These are phyloP conservation scores for Hypoxylon perforatum DNA, from an alignment of 495 filamentous ascomycete species.

Conservation along the genomic window DNA sequence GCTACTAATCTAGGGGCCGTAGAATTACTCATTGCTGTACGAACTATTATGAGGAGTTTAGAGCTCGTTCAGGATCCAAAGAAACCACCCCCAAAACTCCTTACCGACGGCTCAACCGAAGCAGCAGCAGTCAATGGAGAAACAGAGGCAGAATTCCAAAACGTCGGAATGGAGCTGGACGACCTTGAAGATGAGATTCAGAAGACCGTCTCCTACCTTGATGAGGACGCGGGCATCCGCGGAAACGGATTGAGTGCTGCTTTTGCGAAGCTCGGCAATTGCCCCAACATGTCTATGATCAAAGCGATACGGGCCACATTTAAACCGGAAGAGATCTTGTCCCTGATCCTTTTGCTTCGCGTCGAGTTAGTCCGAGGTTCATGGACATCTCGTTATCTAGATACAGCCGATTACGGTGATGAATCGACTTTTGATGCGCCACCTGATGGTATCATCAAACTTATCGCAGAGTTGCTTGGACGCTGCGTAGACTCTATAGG, in stretches of 20 bases:
- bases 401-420: constrained; percentile 53
- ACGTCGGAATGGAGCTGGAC: constrained; percentile 59
- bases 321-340: constrained; percentile 73
- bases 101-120: constrained; percentile 50
- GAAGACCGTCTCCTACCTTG: constrained; percentile 62
- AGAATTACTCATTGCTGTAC: constrained; percentile 60
- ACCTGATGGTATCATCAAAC: constrained; percentile 64
- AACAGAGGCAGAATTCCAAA: constrained; percentile 49
- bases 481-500: constrained; percentile 87
- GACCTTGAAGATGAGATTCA: constrained; percentile 60
- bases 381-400: constrained; percentile 76
- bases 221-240: constrained; percentile 54
- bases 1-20: constrained; percentile 58
- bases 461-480: constrained; percentile 74
- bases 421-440: constrained; percentile 65
- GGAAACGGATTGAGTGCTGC: constrained; percentile 59
- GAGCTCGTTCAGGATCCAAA: constrained; percentile 56
- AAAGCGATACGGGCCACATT: constrained; percentile 73
- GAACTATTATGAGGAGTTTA: constrained; percentile 62
- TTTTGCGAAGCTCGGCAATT: constrained; percentile 73
- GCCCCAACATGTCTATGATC: constrained; percentile 66
- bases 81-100: constrained; percentile 47
- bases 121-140: constrained; percentile 38
- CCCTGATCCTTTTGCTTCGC: constrained; percentile 78
- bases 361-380: constrained; percentile 71